Evolutionary conservation across 2,329 filamentous ascomycete genomes (phyloP).

Genomic region (Paracorniculantispora psalliotae): DNA sequence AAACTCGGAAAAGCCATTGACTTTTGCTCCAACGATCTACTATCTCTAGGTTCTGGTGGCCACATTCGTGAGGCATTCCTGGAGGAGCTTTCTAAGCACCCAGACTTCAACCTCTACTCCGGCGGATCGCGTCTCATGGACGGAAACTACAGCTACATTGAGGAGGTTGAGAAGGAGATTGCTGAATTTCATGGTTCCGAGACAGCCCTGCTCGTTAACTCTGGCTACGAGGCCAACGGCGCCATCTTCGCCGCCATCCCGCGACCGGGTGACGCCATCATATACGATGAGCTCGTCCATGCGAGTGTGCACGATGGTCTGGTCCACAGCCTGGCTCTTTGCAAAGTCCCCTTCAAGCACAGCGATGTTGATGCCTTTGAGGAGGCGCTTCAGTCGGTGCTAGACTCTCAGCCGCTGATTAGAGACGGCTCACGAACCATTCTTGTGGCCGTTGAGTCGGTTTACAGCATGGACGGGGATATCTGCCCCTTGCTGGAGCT

Average conservation of each 20-base stretch:
- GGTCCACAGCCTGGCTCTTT: background rate
- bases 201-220: background rate
- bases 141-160: background rate
- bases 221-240: background rate
- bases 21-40: background rate
- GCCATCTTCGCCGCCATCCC: constrained; percentile 1
- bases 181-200: background rate
- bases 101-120: background rate
- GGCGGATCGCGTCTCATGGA: background rate
- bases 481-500: constrained; percentile 32
- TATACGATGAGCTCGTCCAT: constrained; percentile 6
- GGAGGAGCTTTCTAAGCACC: background rate
- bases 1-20: background rate
- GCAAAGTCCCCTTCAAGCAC: background rate
- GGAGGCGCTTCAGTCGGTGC: constrained; percentile 26
- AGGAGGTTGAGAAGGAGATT: background rate
- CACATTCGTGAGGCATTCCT: background rate
- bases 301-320: background rate
- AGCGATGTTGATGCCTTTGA: constrained; percentile 32
- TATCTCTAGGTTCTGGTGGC: background rate
- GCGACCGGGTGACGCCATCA: background rate
- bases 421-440: constrained; percentile 25
- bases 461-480: constrained; percentile 44
- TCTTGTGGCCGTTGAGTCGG: constrained; percentile 33
- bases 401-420: constrained; percentile 25